Evolutionary conservation across 352 stramenopile genomes (phyloP).

Genomic region (Pythium aristosporum): DNA sequence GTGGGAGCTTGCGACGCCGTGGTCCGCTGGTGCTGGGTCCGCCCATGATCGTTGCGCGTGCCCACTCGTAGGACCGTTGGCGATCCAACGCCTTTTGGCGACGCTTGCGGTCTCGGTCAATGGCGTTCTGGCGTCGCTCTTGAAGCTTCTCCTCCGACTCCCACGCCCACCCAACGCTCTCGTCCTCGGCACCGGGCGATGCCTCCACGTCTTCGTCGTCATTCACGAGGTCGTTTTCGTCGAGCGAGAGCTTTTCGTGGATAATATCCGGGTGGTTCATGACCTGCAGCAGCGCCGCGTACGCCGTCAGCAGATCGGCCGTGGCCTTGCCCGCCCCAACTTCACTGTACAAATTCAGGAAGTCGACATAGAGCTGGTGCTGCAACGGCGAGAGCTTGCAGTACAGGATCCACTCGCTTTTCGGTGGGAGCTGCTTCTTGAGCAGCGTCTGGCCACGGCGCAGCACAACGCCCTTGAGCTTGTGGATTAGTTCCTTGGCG

Average conservation of each 20-base stretch:
- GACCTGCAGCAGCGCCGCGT: conserved; percentile 74
- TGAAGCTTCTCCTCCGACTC: conserved; percentile 61
- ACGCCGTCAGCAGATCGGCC: conserved; percentile 75
- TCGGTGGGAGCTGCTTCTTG: conserved; percentile 71
- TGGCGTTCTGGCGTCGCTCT: conserved; percentile 50
- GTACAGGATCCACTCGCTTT: conserved; percentile 87
- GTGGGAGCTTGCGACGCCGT: conserved; percentile 24
- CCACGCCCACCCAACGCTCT: conserved; percentile 52
- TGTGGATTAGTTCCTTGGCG: conserved; percentile 66
- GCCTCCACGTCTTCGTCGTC: conserved; percentile 35
- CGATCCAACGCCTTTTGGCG: conserved; percentile 61
- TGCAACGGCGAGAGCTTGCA: conserved; percentile 84
- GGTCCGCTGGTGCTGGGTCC: conserved; percentile 7
- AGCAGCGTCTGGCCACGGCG: conserved; percentile 67
- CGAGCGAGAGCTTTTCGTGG: conserved; percentile 59
- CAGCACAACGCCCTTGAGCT: conserved; percentile 66
- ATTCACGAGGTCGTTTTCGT: conserved; percentile 27
- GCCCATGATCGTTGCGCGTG: conserved; percentile 44
- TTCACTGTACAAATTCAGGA: conserved; percentile 60
- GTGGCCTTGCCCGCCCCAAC: conserved; percentile 32
- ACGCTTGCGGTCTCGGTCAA: conserved; percentile 47
- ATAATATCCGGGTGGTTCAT: conserved; percentile 91
- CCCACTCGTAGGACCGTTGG: conserved; percentile 70
- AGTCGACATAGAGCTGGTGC: conserved; percentile 75
- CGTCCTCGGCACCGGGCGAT: conserved; percentile 14